Evolutionary conservation across 768 basidiomycete genomes (phyloP), one percentile per base, ranked within the genome.

Genomic region (Peribolospora kevripleyi): DNA sequence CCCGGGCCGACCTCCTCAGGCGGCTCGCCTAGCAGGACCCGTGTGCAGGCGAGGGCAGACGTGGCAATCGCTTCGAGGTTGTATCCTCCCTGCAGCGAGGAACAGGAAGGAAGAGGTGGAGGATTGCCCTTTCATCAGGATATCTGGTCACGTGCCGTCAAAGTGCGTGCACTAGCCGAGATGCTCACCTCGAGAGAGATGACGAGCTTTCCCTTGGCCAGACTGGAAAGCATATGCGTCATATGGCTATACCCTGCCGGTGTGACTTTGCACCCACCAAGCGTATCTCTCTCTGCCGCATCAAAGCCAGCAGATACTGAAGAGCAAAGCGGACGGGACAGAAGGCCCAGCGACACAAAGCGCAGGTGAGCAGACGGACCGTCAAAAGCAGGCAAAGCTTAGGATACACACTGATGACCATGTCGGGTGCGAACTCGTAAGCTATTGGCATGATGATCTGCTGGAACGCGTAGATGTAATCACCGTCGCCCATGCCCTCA

Each of bases 301-400:
- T 98, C 93, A 64, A 95, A 98, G 3, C 93, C 93, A 13, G 93
- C 87, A 6, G 91, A 95, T 63, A 98, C 93, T 98, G 63, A 5
- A 11, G 0, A 25, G 3, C 14, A n/a, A 3, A 37, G 42, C 14
- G 2, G 2, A 3, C 6, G 9, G 40, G 9, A 9, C 38, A 1
- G 2, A 3, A 3, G 7, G 46, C 9, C 42, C 13, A 42, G 14
- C 6, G 4, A 11, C 38, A 37, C 7, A 5, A 54, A 42, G 13
- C n/a, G 41, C 14, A 9, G 5, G 9, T 11, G 1, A 40, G 49
- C 48, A 25, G 25, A 25, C 25, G 25, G 25, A 25, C 25, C 25
- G 25, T 25, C 25, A 25, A 25, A 25, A 1, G 25, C 1, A 40
- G 8, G 50, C 39, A 9, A 42, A 41, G 13, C 39, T 14, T 3